These are phyloP conservation scores for Pichia pseudocactophila DNA, from an alignment of 805 yeast genomes.

Conservation along the genomic window DNA sequence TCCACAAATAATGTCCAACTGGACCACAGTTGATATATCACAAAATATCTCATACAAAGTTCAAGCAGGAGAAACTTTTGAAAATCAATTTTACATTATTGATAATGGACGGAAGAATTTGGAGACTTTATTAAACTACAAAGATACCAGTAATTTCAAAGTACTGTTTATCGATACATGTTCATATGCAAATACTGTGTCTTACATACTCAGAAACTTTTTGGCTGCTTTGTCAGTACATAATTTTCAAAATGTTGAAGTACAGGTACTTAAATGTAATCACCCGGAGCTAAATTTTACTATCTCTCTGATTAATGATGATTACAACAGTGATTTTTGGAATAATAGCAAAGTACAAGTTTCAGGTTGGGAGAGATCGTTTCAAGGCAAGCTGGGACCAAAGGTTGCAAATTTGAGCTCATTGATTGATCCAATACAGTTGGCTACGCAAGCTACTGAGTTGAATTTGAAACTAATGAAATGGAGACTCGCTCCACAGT, in stretches of 20 bases:
- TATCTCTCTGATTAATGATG: constrained; percentile 9
- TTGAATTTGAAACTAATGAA: constrained; percentile 87
- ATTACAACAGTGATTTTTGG: constrained; percentile 8
- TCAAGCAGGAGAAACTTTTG: background rate
- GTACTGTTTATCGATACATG: constrained; percentile 24
- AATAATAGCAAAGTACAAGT: constrained; percentile 18
- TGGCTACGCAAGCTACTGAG: constrained; percentile 90
- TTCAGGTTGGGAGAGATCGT: constrained; percentile 88
- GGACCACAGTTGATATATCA: constrained; percentile 28
- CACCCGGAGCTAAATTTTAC: constrained; percentile 20
- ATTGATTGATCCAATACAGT: constrained; percentile 67
- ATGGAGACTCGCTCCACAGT: constrained; percentile 86
- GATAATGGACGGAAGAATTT: constrained; percentile 7
- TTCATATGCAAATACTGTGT: constrained; percentile 12
- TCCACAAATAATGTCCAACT: constrained; percentile 52
- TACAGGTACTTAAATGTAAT: constrained; percentile 33
- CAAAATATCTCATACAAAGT: background rate
- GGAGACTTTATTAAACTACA: constrained; percentile 7
- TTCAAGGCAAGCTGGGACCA: constrained; percentile 66
- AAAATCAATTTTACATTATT: constrained; percentile 16
- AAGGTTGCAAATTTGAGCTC: constrained; percentile 76
- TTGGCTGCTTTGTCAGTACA: constrained; percentile 25
- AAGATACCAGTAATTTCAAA: constrained; percentile 5
- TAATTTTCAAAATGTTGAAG: constrained; percentile 27
- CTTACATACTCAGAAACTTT: constrained; percentile 21